These are phyloP conservation scores for Antitrichia curtipendula DNA, from an alignment of 225 moss, liverwort and hornwort genomes.

Conservation along the genomic window DNA sequence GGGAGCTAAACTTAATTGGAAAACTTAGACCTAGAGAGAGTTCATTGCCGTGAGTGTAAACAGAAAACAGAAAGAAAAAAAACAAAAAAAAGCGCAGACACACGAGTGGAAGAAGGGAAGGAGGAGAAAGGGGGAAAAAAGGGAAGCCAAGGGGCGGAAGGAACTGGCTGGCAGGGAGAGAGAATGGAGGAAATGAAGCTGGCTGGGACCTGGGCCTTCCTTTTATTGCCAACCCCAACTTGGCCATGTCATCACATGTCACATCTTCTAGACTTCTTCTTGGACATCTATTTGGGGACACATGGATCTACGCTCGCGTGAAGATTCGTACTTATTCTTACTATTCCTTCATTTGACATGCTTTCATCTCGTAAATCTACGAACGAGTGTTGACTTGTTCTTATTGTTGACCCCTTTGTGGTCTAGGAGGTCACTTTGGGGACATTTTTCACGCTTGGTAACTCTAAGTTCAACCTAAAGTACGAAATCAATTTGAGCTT, in stretches of 20 bases:
- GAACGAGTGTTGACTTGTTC: rapidly evolving
- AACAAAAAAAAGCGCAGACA: neutral
- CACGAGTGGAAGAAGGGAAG: neutral
- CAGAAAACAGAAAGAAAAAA: neutral
- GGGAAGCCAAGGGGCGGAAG: neutral
- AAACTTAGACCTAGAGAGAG: neutral
- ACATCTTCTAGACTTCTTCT: neutral
- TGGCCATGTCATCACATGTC: conserved; percentile 15
- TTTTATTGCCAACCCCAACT: conserved; percentile 18
- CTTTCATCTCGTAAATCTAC: neutral
- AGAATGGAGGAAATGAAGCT: neutral
- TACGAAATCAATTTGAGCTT: neutral
- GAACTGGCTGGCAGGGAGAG: neutral
- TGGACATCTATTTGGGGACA: neutral
- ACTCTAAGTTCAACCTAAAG: neutral
- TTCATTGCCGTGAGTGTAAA: neutral
- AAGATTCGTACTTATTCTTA: neutral
- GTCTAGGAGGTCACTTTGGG: rapidly evolving
- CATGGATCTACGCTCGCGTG: neutral
- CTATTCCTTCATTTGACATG: neutral
- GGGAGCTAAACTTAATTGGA: neutral
- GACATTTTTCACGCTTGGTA: neutral
- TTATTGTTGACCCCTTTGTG: neutral
- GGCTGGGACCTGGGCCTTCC: neutral
- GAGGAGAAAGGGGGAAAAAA: neutral